Percentiles rank a stretch among this genome's conserved stretches.
Conservation (phyloP, 352 stramenopile genomes). For the Globisporangium nodosum region DNA sequence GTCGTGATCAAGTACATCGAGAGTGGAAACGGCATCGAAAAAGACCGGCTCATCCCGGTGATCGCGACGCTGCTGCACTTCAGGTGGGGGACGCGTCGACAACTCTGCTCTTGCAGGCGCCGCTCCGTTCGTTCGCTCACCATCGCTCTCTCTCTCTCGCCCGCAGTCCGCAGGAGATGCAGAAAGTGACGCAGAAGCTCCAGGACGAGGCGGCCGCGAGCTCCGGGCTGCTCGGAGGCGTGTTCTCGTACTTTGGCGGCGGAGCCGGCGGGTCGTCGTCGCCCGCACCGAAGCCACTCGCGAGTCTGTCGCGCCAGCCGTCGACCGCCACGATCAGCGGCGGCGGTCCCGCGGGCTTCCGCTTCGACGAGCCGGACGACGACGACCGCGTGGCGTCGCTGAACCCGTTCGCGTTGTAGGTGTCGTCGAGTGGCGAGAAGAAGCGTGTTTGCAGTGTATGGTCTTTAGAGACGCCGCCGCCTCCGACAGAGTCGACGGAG, state of each 20-base stretch:
- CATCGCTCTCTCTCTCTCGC: background rate
- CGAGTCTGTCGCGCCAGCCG: constrained; percentile 28
- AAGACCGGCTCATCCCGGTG: constrained; percentile 74
- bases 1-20: constrained; percentile 84
- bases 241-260: constrained; percentile 70
- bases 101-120: too few relatives aligned
- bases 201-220: constrained; percentile 25
- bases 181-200: constrained; percentile 42
- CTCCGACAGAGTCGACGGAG: too few relatives aligned
- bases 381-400: constrained; percentile 48
- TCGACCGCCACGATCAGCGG: constrained; percentile 32
- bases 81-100: constrained; percentile 14
- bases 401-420: constrained; percentile 60
- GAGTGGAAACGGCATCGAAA: constrained; percentile 65
- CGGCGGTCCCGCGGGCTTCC: constrained; percentile 20
- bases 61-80: constrained; percentile 73
- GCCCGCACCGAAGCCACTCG: constrained; percentile 42
- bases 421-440: constrained; percentile 5
- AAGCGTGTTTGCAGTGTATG: background rate
- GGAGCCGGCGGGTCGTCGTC: constrained; percentile 19
- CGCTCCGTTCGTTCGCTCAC: background rate
- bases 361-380: constrained; percentile 36
- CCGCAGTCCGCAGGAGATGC: constrained; percentile 51
- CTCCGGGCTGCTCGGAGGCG: constrained; percentile 49
- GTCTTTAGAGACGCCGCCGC: background rate